phyloP scores from a whole-genome alignment of 139 green algal genomes.

The Closterium sp. region DNA sequence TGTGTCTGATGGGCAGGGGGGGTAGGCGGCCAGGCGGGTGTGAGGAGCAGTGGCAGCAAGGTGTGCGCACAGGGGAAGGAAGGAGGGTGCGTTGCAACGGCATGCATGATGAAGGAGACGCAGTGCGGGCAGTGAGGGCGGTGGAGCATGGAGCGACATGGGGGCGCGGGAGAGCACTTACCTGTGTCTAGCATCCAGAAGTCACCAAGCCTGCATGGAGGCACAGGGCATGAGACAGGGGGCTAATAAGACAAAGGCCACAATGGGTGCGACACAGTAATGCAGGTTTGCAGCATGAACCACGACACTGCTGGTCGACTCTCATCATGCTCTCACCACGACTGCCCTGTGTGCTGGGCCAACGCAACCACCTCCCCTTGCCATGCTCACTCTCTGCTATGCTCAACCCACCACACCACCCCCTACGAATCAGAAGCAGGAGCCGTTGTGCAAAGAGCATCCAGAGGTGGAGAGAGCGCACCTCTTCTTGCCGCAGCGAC shows the following conservation, averaged over 20 bases:
- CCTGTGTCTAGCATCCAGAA: slow-evolving; percentile 46
- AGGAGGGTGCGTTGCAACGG: not conserved
- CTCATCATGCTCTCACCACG: too few relatives aligned
- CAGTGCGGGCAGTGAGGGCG: not conserved
- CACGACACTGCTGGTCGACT: too few relatives aligned
- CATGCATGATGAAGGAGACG: not conserved
- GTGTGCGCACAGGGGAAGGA: not conserved
- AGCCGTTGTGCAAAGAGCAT: too few relatives aligned
- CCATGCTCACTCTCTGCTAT: too few relatives aligned
- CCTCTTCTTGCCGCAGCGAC: slow-evolving; percentile 11
- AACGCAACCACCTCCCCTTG: too few relatives aligned
- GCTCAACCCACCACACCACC: too few relatives aligned
- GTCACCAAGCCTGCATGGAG: slow-evolving; percentile 4
- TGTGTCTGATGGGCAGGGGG: slow-evolving; percentile 1
- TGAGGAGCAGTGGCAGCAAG: not conserved
- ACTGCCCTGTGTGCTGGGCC: too few relatives aligned
- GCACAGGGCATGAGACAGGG: too few relatives aligned
- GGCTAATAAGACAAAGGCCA: not conserved
- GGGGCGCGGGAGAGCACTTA: not conserved
- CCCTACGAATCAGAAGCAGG: too few relatives aligned
- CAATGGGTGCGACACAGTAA: not conserved
- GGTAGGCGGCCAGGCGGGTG: not conserved
- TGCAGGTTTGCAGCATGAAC: too few relatives aligned
- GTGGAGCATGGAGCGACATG: not conserved
- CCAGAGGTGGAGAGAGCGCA: not conserved